Base-by-base conservation (phyloP, 768 basidiomycete genomes). In the Tricholomella constricta region DNA sequence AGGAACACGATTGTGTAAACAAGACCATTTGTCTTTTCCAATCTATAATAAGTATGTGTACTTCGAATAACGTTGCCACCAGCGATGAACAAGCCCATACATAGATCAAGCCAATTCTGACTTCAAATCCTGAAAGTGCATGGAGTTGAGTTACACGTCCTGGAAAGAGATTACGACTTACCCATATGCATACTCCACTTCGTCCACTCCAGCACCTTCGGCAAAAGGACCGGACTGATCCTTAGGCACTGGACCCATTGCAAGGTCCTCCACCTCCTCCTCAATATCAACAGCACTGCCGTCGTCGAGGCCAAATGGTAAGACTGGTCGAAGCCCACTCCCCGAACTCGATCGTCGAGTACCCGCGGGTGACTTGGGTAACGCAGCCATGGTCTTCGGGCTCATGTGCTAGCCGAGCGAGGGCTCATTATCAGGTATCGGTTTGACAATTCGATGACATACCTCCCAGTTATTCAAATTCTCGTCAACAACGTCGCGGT, bases 391-490 rank as follows among this genome's bases (percentile, higher is more conserved):
- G 2, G 94, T 95, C 71, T 92, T 91, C 3, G 94, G 93, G 58
- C 95, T 96, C 88, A 98, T 90, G 65, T 96, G 94, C 94, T 94
- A 58, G 17, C 56, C 35, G 25, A 43, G 45, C 19, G 55, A n/a
- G 23, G 29, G 56, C 52, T 34, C 31, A 34, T 48, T 38, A 35
- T 48, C 29, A 50, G 25, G 20, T 20, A 22, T 14, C 37, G 42
- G 49, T 51, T 48, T 37, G 15, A 46, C 41, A 40, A 41, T 38
- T 19, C 25, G 35, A 48, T 19, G 7, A 62, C 85, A 67, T 58
- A 94, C 94, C 88, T 95, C 95, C 95, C 95, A 98, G 60, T 94
- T 92, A 63, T 95, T 98, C 58, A 89, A 69, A 62, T 94, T 94
- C 71, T 91, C 89, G 65, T 93, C 86, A 22, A 80, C 71, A 15